Conservation (phyloP, 371 early-diverging fungal species). For the Fennellomyces sp. region DNA sequence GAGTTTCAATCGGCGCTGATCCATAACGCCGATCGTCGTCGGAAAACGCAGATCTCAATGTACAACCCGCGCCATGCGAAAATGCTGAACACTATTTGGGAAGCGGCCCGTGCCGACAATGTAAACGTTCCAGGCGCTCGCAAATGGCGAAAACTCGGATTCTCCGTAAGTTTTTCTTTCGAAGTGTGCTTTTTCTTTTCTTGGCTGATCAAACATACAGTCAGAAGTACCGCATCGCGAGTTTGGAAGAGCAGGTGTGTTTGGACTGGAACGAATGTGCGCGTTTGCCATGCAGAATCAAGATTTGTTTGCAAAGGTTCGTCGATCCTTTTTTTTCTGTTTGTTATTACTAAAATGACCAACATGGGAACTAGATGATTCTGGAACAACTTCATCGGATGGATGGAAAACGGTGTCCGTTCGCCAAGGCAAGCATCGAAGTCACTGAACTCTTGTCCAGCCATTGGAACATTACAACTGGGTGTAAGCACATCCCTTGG, state of each 20-base stretch:
- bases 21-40: conserved; percentile 55
- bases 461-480: conserved; percentile 72
- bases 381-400: conserved; percentile 63
- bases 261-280: conserved; percentile 70
- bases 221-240: conserved; percentile 68
- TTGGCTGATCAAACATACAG: conserved; percentile 25
- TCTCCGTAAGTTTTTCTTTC: conserved; percentile 56
- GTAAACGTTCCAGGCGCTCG: conserved; percentile 34
- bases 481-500: conserved; percentile 54
- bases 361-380: too few species aligned
- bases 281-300: conserved; percentile 50
- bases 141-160: conserved; percentile 73
- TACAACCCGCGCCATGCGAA: conserved; percentile 52
- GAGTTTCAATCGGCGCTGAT: conserved; percentile 71
- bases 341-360: too few species aligned
- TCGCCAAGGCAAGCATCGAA: conserved; percentile 70
- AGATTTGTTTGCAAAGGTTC: conserved; percentile 56
- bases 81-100: conserved; percentile 65
- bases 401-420: conserved; percentile 64
- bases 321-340: background rate
- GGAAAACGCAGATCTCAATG: conserved; percentile 54
- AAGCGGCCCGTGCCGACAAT: conserved; percentile 49
- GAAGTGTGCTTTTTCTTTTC: background rate
- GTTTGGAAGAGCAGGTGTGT: conserved; percentile 64
- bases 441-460: conserved; percentile 70